phyloP scores from a whole-genome alignment of 345 rosid genomes.

The Erodium maritimum region DNA sequence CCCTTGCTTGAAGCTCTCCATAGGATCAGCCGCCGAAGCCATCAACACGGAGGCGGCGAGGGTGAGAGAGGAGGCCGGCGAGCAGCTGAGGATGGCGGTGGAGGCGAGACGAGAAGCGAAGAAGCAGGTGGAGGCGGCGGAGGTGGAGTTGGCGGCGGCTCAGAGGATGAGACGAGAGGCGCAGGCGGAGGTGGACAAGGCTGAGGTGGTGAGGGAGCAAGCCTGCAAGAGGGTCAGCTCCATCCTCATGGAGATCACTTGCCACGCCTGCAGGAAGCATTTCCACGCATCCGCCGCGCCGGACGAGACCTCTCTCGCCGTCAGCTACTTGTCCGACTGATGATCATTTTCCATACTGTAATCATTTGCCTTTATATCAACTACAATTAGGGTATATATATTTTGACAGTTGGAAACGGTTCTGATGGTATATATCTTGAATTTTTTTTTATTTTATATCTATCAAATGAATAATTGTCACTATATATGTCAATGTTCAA shows the following conservation, averaged over 20 bases:
- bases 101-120: slow-evolving; percentile 57
- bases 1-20: slow-evolving; percentile 55
- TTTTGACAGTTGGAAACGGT: no score
- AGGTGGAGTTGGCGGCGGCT: slow-evolving; percentile 63
- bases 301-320: slow-evolving; percentile 30
- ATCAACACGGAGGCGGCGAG: no score
- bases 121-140: slow-evolving; percentile 64
- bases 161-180: slow-evolving; percentile 70
- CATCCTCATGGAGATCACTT: slow-evolving; percentile 58
- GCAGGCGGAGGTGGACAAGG: slow-evolving; percentile 61
- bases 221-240: slow-evolving; percentile 55
- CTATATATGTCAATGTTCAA: no score
- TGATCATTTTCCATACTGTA: no score
- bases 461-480: no score
- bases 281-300: slow-evolving; percentile 21
- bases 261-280: slow-evolving; percentile 62
- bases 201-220: slow-evolving; percentile 39
- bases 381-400: no score
- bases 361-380: no score
- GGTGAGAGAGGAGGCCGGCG: slow-evolving; percentile 25
- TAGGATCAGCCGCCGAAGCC: slow-evolving; percentile 47
- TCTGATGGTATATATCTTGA: no score
- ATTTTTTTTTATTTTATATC: no score
- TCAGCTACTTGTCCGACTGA: slow-evolving; percentile 40
- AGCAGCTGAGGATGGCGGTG: slow-evolving; percentile 44